These are phyloP conservation scores for Dryadomyces sulphureus DNA, from an alignment of 2,329 filamentous ascomycete species.

Conservation along the genomic window DNA sequence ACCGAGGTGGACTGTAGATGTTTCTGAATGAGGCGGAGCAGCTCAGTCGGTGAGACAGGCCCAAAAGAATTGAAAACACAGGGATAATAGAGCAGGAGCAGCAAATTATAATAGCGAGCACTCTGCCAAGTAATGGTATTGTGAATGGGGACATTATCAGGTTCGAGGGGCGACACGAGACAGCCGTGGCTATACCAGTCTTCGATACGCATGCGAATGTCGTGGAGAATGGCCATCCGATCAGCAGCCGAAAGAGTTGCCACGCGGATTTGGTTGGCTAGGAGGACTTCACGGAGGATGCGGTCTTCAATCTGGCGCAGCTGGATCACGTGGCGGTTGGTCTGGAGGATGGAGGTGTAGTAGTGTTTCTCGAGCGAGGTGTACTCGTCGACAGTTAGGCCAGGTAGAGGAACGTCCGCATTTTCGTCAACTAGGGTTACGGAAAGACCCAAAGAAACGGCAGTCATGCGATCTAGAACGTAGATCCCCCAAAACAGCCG, in stretches of 20 bases:
- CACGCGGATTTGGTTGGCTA: constrained; percentile 12
- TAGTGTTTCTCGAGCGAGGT: constrained; percentile 22
- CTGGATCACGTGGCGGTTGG: constrained; percentile 28
- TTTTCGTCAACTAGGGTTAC: constrained; percentile 24
- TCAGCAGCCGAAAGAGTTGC: constrained; percentile 6
- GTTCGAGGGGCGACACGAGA: constrained; percentile 23
- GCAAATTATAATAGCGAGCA: constrained; percentile 28
- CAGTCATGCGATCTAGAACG: constrained; percentile 29
- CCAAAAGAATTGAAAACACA: constrained; percentile 13
- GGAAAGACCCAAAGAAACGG: constrained; percentile 24
- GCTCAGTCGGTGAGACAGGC: constrained; percentile 18
- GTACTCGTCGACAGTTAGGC: constrained; percentile 30
- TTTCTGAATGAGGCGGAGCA: constrained; percentile 24
- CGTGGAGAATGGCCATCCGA: constrained; percentile 17
- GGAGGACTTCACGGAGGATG: constrained; percentile 21
- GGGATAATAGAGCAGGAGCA: constrained; percentile 27
- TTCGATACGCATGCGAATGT: constrained; percentile 26
- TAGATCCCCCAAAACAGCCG: constrained; percentile 30
- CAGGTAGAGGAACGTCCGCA: constrained; percentile 25
- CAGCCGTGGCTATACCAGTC: constrained; percentile 32
- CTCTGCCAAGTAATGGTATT: constrained; percentile 28
- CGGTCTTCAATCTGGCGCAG: constrained; percentile 27
- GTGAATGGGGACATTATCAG: constrained; percentile 29
- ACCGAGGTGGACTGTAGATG: constrained; percentile 26
- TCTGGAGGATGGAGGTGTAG: constrained; percentile 26